Base-by-base conservation (phyloP, 139 green algal species). In the Tetradesmus lagerheimii region DNA sequence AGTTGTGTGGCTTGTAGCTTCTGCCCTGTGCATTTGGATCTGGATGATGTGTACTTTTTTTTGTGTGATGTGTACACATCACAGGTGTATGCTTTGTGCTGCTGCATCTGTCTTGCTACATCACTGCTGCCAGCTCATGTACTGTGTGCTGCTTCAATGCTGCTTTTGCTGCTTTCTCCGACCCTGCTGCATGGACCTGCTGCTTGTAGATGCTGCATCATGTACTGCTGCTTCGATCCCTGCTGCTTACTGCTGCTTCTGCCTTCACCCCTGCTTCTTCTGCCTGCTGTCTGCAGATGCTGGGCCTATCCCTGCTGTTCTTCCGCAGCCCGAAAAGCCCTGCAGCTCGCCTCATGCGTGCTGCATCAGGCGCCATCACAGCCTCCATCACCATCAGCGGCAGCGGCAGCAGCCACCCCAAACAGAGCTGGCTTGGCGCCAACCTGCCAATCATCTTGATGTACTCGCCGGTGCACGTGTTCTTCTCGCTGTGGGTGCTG, bases 391-490 rank as follows among this genome's bases (percentile, higher is more conserved):
- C 87, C 90, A n/a, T 67, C 85, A 53, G 77, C 66, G 82, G 90
- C 31, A 20, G 84, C 39, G 71, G 62, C 16, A 62, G 88, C 89
- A 14, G 84, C 39, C 47, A 29, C 45, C 11, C 62, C n/a, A 50
- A 77, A 20, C 50, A 91, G 34, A 39, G n/a, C 39, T 89, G 89
- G 76, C 34, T 92, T 2, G 50, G 88, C 25, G 74, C 91, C 47
- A 90, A 92, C 62, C 23, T 93, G 53, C 93, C 93, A 4, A 88
- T 96, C 20, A 31, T 94, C 27, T 71, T 96, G 23, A 95, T 96
- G 94, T 96, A 95, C 85, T 76, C 90, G 37, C 93, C 94, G 0
- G 64, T 95, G 27, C 93, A 96, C 85, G 11, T 93, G 6, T 90
- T 90, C 81, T 88, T 90, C 67, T 43, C 91, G 0, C 20, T 85